Percentiles rank a stretch among this genome's conserved stretches.
Conservation (phyloP, 2,329 filamentous ascomycete genomes). For the Colletotrichum higginsianum region DNA sequence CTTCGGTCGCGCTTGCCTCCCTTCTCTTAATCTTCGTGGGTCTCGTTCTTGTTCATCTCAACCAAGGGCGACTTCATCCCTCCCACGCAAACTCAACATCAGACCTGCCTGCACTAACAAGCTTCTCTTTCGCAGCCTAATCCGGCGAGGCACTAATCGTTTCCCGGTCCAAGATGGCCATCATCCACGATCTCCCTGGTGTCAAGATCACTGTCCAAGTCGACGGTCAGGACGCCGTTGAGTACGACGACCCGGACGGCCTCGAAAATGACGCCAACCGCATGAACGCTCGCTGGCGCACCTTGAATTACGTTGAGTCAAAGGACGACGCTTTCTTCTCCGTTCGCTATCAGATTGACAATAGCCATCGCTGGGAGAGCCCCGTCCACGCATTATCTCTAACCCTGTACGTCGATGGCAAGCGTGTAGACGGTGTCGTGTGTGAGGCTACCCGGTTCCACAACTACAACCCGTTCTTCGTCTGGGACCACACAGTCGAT, state of each 20-base stretch:
- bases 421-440: slow-evolving; percentile 20
- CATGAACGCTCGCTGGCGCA: slow-evolving; percentile 3
- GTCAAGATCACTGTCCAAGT: slow-evolving; percentile 46
- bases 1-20: not conserved
- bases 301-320: slow-evolving; percentile 44
- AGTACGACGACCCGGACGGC: slow-evolving; percentile 44
- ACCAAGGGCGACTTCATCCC: not conserved
- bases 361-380: slow-evolving; percentile 34
- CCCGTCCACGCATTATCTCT: slow-evolving; percentile 40
- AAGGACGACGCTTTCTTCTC: slow-evolving; percentile 43
- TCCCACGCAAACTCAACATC: not conserved
- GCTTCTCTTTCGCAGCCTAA: too few relatives aligned
- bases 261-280: slow-evolving; percentile 8
- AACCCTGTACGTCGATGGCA: slow-evolving; percentile 43
- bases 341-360: slow-evolving; percentile 37
- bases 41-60: not conserved
- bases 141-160: too few relatives aligned
- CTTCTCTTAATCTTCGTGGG: slow-evolving; percentile 12
- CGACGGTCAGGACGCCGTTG: slow-evolving; percentile 41
- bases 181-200: slow-evolving; percentile 45
- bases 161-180: slow-evolving; percentile 44
- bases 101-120: not conserved
- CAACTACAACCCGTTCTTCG: not conserved
- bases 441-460: slow-evolving; percentile 7
- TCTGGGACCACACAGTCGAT: slow-evolving; percentile 10